A percentile compares a stretch with the other conserved stretches of the same genome.
Conservation (phyloP, 2,329 filamentous ascomycete species). For the Penicillium brasilianum region DNA sequence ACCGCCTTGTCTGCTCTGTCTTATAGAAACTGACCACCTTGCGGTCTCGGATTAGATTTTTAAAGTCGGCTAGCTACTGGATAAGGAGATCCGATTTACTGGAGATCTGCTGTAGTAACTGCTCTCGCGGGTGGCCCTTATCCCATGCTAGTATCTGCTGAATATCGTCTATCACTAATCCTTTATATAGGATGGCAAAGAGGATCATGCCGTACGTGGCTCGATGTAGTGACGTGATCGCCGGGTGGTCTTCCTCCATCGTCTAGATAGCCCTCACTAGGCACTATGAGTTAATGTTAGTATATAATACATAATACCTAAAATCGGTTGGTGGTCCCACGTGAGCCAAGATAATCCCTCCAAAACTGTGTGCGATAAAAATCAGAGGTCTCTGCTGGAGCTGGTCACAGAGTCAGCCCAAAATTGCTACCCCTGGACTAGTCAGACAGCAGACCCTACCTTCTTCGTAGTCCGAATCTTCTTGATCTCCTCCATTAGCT, state of each 20-base stretch:
- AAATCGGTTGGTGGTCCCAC: neutral
- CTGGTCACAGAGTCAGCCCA: constrained; percentile 19
- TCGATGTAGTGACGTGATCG: neutral
- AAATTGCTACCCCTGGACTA: neutral
- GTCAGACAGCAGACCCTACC: constrained; percentile 14
- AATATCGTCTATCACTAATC: neutral
- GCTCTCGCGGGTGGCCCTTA: neutral
- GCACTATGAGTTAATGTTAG: neutral
- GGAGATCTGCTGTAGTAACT: neutral
- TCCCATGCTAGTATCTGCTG: neutral
- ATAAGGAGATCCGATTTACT: neutral
- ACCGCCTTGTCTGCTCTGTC: neutral
- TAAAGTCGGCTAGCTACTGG: neutral
- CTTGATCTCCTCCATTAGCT: constrained; percentile 25
- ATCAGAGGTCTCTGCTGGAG: constrained; percentile 30
- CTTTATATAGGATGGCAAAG: neutral
- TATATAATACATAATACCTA: neutral
- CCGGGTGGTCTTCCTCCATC: neutral
- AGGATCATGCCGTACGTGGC: neutral
- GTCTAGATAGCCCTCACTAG: neutral
- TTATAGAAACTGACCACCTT: neutral
- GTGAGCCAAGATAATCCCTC: constrained; percentile 8
- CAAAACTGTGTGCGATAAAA: constrained; percentile 35
- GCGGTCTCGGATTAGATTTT: neutral
- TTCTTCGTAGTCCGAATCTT: constrained; percentile 29